A percentile compares a stretch with the other conserved stretches of the same genome.
These are phyloP conservation scores for Manihot esculenta DNA, from an alignment of 441 rosid species.

Conservation along the genomic window DNA sequence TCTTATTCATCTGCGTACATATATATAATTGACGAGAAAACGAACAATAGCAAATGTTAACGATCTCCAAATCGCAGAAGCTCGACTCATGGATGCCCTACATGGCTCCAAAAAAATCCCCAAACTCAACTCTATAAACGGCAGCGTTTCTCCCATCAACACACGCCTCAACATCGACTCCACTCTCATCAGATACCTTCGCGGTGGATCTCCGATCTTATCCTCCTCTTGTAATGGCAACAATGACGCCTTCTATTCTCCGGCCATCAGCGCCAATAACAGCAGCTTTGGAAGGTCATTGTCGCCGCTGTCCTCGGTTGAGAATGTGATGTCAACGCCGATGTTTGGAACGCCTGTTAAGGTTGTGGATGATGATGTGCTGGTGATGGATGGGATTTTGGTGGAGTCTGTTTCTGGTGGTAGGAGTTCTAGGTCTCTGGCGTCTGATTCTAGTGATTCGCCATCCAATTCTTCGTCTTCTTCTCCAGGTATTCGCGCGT, in stretches of 20 bases:
- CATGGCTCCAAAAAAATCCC: background rate
- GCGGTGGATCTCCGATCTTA: conserved; percentile 20
- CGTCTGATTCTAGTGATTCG: conserved; percentile 14
- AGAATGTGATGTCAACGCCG: conserved; percentile 17
- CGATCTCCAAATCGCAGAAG: background rate
- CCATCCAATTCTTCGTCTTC: conserved; percentile 11
- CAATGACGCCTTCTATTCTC: conserved; percentile 11
- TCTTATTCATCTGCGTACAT: background rate
- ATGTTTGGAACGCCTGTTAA: conserved; percentile 19
- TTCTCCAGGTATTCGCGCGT: conserved; percentile 19
- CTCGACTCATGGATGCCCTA: background rate
- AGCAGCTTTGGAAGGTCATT: conserved; percentile 25
- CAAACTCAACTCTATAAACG: background rate
- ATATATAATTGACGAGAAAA: background rate
- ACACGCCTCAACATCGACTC: conserved; percentile 7
- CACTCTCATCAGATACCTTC: conserved; percentile 12
- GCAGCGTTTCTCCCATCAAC: background rate
- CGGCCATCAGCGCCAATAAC: conserved; percentile 9
- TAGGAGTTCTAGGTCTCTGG: conserved; percentile 12
- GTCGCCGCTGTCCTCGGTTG: conserved; percentile 29
- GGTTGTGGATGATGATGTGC: conserved; percentile 44
- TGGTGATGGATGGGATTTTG: conserved; percentile 64
- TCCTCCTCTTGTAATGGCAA: background rate
- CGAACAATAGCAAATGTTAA: background rate
- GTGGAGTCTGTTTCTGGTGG: conserved; percentile 32